These are phyloP conservation scores for Puccinia horiana DNA, from an alignment of 1,284 basidiomycete species.

Conservation along the genomic window DNA sequence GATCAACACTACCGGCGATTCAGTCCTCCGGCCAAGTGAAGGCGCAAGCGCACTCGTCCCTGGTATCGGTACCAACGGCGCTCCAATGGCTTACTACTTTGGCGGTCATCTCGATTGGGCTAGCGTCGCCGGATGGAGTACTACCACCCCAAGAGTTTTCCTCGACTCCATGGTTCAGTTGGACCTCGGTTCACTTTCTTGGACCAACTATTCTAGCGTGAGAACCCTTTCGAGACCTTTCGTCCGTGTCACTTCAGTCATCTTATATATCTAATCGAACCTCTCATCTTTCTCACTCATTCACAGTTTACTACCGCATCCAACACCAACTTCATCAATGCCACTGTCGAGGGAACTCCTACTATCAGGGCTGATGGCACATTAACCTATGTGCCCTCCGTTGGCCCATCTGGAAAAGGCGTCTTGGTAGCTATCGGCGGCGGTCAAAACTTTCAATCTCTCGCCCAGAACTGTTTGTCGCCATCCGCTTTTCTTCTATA, in stretches of 20 bases:
- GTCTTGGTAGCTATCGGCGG: slow-evolving; percentile 55
- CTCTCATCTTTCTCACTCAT: background rate
- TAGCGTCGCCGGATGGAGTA: slow-evolving; percentile 53
- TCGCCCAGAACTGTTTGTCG: slow-evolving; percentile 35
- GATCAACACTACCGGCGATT: slow-evolving; percentile 52
- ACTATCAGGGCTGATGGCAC: slow-evolving; percentile 54
- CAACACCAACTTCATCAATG: slow-evolving; percentile 51
- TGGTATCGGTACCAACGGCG: slow-evolving; percentile 40
- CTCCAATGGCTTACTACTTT: slow-evolving; percentile 53
- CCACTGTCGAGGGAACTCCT: slow-evolving; percentile 52
- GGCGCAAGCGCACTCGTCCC: slow-evolving; percentile 53
- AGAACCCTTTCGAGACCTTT: too few species aligned
- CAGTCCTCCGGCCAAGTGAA: slow-evolving; percentile 52
- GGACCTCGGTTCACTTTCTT: slow-evolving; percentile 32
- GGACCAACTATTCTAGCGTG: slow-evolving; percentile 39
- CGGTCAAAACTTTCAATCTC: slow-evolving; percentile 51
- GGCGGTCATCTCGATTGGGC: slow-evolving; percentile 54
- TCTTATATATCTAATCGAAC: slow-evolving; percentile 40
- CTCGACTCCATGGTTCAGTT: slow-evolving; percentile 29
- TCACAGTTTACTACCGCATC: slow-evolving; percentile 42
- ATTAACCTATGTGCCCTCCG: slow-evolving; percentile 53
- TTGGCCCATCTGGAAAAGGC: slow-evolving; percentile 52
- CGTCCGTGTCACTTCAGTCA: slow-evolving; percentile 51
- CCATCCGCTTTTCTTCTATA: background rate
- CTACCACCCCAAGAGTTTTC: slow-evolving; percentile 52